phyloP scores from a whole-genome alignment of 495 filamentous ascomycete species.

The Hypoxylon subgilvum region DNA sequence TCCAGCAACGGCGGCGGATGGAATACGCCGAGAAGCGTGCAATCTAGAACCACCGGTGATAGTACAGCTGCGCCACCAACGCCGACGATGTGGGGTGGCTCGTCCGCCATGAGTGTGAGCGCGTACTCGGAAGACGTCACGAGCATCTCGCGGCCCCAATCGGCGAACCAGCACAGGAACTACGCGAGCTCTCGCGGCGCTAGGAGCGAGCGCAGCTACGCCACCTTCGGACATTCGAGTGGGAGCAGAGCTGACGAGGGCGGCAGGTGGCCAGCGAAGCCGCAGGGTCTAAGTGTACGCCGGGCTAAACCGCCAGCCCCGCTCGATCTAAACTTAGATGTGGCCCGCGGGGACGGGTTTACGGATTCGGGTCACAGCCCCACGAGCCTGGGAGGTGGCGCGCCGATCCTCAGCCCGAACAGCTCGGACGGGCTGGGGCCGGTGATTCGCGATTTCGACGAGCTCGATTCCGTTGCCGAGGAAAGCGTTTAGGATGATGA shows the following conservation, averaged over 20 bases:
- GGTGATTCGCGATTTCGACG: constrained; percentile 54
- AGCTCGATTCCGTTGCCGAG: constrained; percentile 43
- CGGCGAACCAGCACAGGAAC: constrained; percentile 11
- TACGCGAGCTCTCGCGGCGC: constrained; percentile 17
- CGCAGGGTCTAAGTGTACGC: constrained; percentile 5
- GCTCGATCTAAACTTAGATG: constrained; percentile 27
- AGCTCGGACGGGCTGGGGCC: constrained; percentile 43
- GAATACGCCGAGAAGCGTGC: constrained; percentile 36
- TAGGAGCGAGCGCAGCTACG: constrained; percentile 29
- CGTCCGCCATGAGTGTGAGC: constrained; percentile 33
- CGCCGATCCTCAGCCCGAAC: constrained; percentile 17
- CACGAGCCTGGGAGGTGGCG: constrained; percentile 33
- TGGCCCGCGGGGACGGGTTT: constrained; percentile 33
- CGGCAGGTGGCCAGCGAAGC: constrained; percentile 14
- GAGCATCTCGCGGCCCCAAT: constrained; percentile 31
- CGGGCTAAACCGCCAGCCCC: constrained; percentile 26
- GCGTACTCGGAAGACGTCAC: constrained; percentile 37
- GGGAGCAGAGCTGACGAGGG: constrained; percentile 28
- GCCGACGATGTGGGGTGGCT: constrained; percentile 41
- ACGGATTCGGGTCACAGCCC: constrained; percentile 38
- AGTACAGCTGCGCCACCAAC: constrained; percentile 24
- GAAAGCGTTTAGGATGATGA: constrained; percentile 13
- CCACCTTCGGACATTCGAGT: constrained; percentile 26
- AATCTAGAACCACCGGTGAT: constrained; percentile 36
- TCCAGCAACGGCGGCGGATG: constrained; percentile 39